Evolutionary conservation across 257 asterid species (phyloP), one percentile per base, ranked within the genome.

Genomic region (Salvia miltiorrhiza): DNA sequence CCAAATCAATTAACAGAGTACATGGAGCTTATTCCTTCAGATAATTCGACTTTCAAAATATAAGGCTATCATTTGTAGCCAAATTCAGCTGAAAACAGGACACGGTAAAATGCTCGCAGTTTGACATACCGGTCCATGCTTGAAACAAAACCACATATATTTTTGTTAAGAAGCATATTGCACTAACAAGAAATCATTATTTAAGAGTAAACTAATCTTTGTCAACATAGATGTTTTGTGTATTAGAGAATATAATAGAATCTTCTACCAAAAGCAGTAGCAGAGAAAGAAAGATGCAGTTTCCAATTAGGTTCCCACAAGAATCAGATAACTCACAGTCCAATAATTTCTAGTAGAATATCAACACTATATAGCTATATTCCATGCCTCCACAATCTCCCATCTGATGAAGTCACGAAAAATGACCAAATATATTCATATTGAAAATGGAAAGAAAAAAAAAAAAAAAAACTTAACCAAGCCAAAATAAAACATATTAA

Each of bases 231-330:
- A 48, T 35, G 35, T 13, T 60, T 65, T 9, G 52, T 57, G 65
- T 52, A 40, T 53, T 40, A 8, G 20, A 23, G 11, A 17, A 76
- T 39, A 37, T 35, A 45, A 39, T 23, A 56, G 44, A 37, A 28
- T 47, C 56, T 45, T 49, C 43, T 8, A 63, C 44, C 5, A 53
- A 69, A 75, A 75, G 63, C 69, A 60, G 23, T n/a, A 35, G 33
- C 24, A 55, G 35, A 70, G 61, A 53, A 57, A 64, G 44, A 41
- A 20, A 52, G 55, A 53, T 33, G 52, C 53, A 47, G 21, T 33
- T 45, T 68, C 45, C 28, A 5, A 26, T 40, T 21, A 40, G 60
- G 8, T 40, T 66, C 24, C 12, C 52, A 23, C 41, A 47, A 45
- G 73, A 57, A 66, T 35, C 41, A 35, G 53, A 50, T 32, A 37